These are phyloP conservation scores for Curvularia eragrostidis DNA, from an alignment of 2,329 filamentous ascomycete genomes.

Conservation along the genomic window DNA sequence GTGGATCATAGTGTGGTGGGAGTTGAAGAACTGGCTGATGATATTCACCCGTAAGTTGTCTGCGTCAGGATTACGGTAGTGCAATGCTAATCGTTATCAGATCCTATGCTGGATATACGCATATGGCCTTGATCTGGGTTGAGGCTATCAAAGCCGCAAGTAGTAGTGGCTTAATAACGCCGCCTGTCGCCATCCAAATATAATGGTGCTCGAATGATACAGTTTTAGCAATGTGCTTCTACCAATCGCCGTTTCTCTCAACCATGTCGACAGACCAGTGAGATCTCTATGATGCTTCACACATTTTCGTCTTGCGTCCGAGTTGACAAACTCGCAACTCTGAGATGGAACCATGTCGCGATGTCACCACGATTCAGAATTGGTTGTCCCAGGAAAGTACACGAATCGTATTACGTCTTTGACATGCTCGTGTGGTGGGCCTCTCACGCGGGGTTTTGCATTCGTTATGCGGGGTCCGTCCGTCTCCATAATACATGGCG, in stretches of 20 bases:
- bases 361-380: conserved; percentile 9
- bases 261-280: not conserved
- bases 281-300: not conserved
- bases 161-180: conserved; percentile 14
- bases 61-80: not conserved
- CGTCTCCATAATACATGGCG: conserved; percentile 18
- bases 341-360: not conserved
- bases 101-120: conserved; percentile 35
- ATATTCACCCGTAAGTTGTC: conserved; percentile 37
- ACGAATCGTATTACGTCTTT: conserved; percentile 4
- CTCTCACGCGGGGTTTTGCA: conserved; percentile 17
- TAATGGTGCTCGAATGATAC: not conserved
- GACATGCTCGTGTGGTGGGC: conserved; percentile 12
- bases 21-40: conserved; percentile 31
- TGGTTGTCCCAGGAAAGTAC: not conserved
- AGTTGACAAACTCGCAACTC: not conserved
- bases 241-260: not conserved
- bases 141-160: conserved; percentile 17
- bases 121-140: conserved; percentile 41
- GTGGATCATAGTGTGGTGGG: conserved; percentile 35
- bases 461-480: conserved; percentile 25
- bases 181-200: conserved; percentile 10
- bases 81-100: conserved; percentile 18
- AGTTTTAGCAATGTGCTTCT: not conserved
- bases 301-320: not conserved